These are phyloP conservation scores for Chaetomium tenue DNA, from an alignment of 495 filamentous ascomycete genomes.

Conservation along the genomic window DNA sequence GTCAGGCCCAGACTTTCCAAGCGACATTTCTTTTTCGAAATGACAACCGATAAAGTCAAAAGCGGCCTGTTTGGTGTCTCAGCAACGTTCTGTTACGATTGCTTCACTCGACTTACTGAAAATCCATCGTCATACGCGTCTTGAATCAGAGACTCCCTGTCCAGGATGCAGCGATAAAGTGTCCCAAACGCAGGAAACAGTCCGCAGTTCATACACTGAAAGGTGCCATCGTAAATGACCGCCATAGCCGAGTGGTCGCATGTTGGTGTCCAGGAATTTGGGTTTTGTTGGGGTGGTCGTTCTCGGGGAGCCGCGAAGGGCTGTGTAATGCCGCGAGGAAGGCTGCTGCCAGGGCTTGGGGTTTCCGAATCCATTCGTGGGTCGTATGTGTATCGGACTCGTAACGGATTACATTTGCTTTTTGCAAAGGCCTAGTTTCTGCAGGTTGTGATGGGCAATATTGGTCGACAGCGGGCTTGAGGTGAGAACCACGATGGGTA, in stretches of 20 bases:
- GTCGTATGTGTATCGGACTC: not conserved
- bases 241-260: constrained; percentile 64
- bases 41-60: constrained; percentile 31
- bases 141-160: constrained; percentile 49
- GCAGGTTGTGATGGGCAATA: not conserved
- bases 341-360: not conserved
- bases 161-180: constrained; percentile 65
- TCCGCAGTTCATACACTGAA: constrained; percentile 54
- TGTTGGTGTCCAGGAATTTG: constrained; percentile 10
- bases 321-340: too few relatives aligned
- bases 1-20: constrained; percentile 37
- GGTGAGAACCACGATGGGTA: not conserved
- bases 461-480: not conserved
- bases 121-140: constrained; percentile 35
- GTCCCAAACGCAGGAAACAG: constrained; percentile 54
- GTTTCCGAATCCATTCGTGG: not conserved
- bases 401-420: not conserved
- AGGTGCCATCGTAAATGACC: constrained; percentile 46
- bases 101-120: constrained; percentile 28
- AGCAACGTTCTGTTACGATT: not conserved
- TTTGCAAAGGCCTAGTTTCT: not conserved
- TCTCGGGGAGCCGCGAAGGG: too few relatives aligned
- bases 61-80: constrained; percentile 27
- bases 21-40: constrained; percentile 29
- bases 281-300: not conserved